phyloP scores from a whole-genome alignment of 176 grass and related monocot genomes.

The Aegilops tauschii region DNA sequence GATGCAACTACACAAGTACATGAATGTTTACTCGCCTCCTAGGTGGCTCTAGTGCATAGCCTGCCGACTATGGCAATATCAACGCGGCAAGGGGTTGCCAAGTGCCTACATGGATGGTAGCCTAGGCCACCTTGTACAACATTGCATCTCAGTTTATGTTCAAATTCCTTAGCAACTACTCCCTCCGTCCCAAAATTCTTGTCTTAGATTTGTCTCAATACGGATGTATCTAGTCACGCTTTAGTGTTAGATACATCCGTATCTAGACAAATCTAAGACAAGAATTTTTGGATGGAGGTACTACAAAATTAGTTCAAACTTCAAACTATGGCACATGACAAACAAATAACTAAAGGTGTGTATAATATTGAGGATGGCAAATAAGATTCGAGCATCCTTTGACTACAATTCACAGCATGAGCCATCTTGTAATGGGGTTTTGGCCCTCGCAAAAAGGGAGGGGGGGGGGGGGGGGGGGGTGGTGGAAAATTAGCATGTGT shows the following conservation, averaged over 20 bases:
- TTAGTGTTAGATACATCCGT: no score
- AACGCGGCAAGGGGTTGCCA: neutral
- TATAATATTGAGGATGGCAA: conserved; percentile 8
- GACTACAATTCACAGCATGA: neutral
- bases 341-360: neutral
- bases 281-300: no score
- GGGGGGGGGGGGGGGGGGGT: no score
- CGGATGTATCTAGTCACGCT: no score
- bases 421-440: neutral
- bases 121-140: neutral
- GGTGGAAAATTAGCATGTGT: neutral
- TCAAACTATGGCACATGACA: neutral
- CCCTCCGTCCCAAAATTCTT: no score
- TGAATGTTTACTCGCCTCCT: neutral
- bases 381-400: neutral
- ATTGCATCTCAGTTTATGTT: neutral
- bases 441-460: neutral
- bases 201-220: no score
- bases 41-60: neutral
- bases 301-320: neutral
- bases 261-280: no score
- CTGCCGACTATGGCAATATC: neutral
- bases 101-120: neutral
- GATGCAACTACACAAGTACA: neutral
- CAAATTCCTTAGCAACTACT: neutral